A percentile compares a stretch with the other conserved stretches of the same genome.
phyloP scores from a whole-genome alignment of 345 rosid genomes.

The Eutrema japonicum region DNA sequence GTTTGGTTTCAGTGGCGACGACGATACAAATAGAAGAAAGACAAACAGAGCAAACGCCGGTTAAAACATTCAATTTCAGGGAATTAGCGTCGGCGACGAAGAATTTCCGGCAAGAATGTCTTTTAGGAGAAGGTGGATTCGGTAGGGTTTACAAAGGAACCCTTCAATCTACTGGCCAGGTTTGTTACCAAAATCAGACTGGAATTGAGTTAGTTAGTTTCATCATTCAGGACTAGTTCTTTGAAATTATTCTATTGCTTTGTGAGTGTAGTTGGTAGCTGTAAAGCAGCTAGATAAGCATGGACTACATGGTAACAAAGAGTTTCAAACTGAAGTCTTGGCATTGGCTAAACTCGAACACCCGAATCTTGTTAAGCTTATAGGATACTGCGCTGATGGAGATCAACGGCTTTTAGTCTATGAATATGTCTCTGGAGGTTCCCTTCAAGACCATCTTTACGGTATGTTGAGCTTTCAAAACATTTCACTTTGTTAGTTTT shows the following conservation, averaged over 20 bases:
- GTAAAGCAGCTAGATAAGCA: slow-evolving; percentile 76
- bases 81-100: slow-evolving; percentile 78
- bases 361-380: slow-evolving; percentile 58
- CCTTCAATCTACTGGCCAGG: slow-evolving; percentile 66
- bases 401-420: slow-evolving; percentile 71
- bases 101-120: slow-evolving; percentile 73
- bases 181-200: slow-evolving; percentile 24
- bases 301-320: slow-evolving; percentile 57
- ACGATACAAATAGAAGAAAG: slow-evolving; percentile 29
- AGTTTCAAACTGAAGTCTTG: slow-evolving; percentile 61
- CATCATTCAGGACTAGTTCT: too few species aligned
- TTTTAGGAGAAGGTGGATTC: slow-evolving; percentile 79
- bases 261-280: slow-evolving; percentile 57
- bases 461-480: slow-evolving; percentile 43
- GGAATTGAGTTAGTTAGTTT: too few species aligned
- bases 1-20: slow-evolving; percentile 38
- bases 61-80: slow-evolving; percentile 55
- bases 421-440: slow-evolving; percentile 58
- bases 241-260: neutral
- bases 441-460: slow-evolving; percentile 58
- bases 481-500: neutral
- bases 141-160: slow-evolving; percentile 81
- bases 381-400: slow-evolving; percentile 85
- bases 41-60: slow-evolving; percentile 16
- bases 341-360: slow-evolving; percentile 55